These are phyloP conservation scores for Ramaria rubella DNA, from an alignment of 768 basidiomycete genomes.

Conservation along the genomic window DNA sequence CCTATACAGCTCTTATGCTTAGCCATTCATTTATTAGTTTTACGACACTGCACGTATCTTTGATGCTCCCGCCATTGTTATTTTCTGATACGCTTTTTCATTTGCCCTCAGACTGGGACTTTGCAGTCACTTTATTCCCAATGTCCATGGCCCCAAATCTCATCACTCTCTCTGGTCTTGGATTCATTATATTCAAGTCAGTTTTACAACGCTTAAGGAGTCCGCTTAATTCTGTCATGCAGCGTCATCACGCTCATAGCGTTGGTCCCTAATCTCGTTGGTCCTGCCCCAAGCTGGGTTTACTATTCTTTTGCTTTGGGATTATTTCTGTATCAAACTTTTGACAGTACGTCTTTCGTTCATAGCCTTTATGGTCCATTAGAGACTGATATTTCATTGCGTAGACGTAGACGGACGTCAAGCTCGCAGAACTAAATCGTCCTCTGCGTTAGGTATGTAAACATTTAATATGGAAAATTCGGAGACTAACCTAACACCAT, in stretches of 20 bases:
- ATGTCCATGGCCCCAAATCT: constrained; percentile 14
- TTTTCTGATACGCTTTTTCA: neutral
- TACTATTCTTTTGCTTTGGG: constrained; percentile 12
- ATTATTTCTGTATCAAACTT: constrained; percentile 15
- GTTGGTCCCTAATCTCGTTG: constrained; percentile 9
- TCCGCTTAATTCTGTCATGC: neutral
- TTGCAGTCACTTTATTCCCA: constrained; percentile 10
- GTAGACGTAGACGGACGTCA: constrained; percentile 17
- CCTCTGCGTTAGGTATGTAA: constrained; percentile 12
- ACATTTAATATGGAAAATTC: neutral
- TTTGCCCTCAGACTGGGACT: constrained; percentile 10
- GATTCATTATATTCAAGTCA: constrained; percentile 11
- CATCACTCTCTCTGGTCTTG: constrained; percentile 12
- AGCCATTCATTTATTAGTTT: neutral
- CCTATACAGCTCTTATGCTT: neutral
- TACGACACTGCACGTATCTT: constrained; percentile 7
- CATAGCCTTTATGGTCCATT: too few relatives aligned
- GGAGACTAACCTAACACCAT: neutral
- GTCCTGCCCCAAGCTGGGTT: constrained; percentile 11
- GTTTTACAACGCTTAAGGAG: neutral
- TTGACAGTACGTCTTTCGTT: constrained; percentile 10
- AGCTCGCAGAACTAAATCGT: constrained; percentile 11
- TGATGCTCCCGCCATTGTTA: neutral
- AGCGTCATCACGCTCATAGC: constrained; percentile 2
- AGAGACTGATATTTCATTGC: neutral